Evolutionary conservation across 169 alveolate genomes (phyloP).

Genomic region (Babesia caballi): DNA sequence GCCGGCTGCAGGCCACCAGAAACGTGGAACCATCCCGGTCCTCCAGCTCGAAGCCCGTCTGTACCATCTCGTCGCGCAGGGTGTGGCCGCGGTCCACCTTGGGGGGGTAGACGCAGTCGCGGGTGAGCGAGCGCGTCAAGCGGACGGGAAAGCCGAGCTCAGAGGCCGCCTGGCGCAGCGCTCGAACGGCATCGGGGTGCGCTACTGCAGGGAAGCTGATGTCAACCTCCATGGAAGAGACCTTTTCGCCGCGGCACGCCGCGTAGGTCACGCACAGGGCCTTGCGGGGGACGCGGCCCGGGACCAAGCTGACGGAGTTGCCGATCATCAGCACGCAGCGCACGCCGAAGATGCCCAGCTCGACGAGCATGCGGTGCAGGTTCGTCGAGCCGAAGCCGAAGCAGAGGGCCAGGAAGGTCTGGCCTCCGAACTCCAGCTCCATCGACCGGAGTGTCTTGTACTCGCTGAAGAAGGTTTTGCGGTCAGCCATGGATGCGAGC

Average conservation of each 20-base stretch:
- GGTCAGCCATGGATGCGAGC: constrained; percentile 17
- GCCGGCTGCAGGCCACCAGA: background rate
- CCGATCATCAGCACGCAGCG: constrained; percentile 12
- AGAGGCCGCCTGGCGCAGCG: constrained; percentile 1
- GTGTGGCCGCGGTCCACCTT: background rate
- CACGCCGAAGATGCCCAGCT: constrained; percentile 47
- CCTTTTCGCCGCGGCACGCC: constrained; percentile 39
- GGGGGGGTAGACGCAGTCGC: background rate
- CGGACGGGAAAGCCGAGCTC: background rate
- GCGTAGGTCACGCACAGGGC: constrained; percentile 37
- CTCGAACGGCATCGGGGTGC: constrained; percentile 39
- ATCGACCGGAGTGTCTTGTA: constrained; percentile 20
- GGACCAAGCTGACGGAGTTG: constrained; percentile 8
- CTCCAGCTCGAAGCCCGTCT: constrained; percentile 28
- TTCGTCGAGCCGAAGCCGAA: constrained; percentile 26
- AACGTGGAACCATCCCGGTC: constrained; percentile 17
- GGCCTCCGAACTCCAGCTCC: constrained; percentile 41
- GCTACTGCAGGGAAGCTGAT: constrained; percentile 42
- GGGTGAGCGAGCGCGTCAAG: constrained; percentile 11
- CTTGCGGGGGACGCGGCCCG: constrained; percentile 13
- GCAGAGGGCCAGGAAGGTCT: constrained; percentile 18
- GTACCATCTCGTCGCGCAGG: constrained; percentile 11
- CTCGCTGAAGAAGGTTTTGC: background rate
- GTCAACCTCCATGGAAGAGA: constrained; percentile 32
- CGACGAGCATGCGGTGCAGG: constrained; percentile 19